These are phyloP conservation scores for Trametes pubescens DNA, from an alignment of 1,284 basidiomycete species.

Conservation along the genomic window DNA sequence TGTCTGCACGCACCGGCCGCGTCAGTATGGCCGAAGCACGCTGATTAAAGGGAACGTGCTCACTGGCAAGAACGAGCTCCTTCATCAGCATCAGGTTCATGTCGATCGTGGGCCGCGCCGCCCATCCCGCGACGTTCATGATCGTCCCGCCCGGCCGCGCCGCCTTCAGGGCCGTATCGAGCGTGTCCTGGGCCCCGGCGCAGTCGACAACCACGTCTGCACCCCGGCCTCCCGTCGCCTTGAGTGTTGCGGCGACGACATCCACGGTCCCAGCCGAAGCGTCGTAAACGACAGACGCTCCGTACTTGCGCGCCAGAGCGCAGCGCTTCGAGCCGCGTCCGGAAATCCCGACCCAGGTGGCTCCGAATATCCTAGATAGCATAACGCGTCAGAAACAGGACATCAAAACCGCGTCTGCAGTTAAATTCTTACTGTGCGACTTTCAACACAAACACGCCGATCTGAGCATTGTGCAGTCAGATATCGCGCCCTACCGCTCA, in stretches of 20 bases:
- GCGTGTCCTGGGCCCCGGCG: slow-evolving; percentile 40
- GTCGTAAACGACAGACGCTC: slow-evolving; percentile 41
- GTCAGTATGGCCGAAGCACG: neutral
- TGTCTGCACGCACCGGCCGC: neutral
- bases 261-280: slow-evolving; percentile 28
- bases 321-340: slow-evolving; percentile 42
- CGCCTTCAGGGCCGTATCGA: slow-evolving; percentile 39
- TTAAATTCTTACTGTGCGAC: slow-evolving; percentile 31
- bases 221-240: slow-evolving; percentile 39
- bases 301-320: slow-evolving; percentile 36
- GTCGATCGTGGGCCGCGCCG: slow-evolving; percentile 35
- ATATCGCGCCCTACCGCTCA: neutral
- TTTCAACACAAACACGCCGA: slow-evolving; percentile 40
- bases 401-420: too few species aligned
- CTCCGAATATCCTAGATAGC: neutral
- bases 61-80: slow-evolving; percentile 24
- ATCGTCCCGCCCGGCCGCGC: slow-evolving; percentile 41
- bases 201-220: slow-evolving; percentile 46
- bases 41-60: too few species aligned
- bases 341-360: slow-evolving; percentile 41
- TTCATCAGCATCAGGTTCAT: slow-evolving; percentile 40
- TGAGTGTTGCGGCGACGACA: slow-evolving; percentile 30
- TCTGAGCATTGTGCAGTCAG: slow-evolving; percentile 21
- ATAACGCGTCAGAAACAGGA: neutral
- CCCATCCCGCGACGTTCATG: slow-evolving; percentile 44